Evolutionary conservation across 139 green algal species (phyloP).

Genomic region (Astrephomene gubernaculifera): DNA sequence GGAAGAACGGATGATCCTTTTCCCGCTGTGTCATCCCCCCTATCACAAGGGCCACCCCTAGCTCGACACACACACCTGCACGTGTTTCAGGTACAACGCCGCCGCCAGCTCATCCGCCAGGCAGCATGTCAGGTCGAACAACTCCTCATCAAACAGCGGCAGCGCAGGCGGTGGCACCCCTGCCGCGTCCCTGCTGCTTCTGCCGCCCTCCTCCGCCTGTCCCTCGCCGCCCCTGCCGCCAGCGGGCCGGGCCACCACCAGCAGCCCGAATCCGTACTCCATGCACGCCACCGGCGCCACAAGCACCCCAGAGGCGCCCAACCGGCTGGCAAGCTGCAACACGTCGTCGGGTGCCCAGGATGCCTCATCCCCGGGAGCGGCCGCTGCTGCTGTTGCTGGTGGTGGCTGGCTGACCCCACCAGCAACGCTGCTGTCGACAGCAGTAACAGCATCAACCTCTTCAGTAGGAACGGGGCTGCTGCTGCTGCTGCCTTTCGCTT

Average conservation of each 20-base stretch:
- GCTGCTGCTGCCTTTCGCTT: not conserved
- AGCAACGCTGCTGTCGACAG: too few species aligned
- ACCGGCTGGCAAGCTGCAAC: not conserved
- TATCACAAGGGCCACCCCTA: too few species aligned
- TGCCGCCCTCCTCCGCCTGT: not conserved
- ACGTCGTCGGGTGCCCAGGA: not conserved
- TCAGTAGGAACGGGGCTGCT: too few species aligned
- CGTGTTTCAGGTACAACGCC: constrained; percentile 30
- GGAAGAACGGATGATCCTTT: too few species aligned
- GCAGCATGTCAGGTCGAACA: constrained; percentile 33
- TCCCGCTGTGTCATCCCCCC: too few species aligned
- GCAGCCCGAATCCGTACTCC: constrained; percentile 29
- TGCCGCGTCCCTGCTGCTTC: not conserved
- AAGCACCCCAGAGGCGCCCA: not conserved
- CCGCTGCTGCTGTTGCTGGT: not conserved
- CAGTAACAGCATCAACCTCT: too few species aligned
- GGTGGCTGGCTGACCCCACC: too few species aligned
- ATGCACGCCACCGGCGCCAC: constrained; percentile 20
- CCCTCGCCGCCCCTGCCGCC: not conserved
- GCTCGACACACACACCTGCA: constrained; percentile 18
- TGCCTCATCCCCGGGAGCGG: not conserved
- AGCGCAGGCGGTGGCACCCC: not conserved
- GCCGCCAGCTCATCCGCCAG: constrained; percentile 35
- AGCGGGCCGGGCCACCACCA: constrained; percentile 17
- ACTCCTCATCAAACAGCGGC: constrained; percentile 28